Evolutionary conservation across 192 early-diverging fungal genomes (phyloP), one percentile per base, ranked within the genome.

Genomic region (Thamnidium elegans): DNA sequence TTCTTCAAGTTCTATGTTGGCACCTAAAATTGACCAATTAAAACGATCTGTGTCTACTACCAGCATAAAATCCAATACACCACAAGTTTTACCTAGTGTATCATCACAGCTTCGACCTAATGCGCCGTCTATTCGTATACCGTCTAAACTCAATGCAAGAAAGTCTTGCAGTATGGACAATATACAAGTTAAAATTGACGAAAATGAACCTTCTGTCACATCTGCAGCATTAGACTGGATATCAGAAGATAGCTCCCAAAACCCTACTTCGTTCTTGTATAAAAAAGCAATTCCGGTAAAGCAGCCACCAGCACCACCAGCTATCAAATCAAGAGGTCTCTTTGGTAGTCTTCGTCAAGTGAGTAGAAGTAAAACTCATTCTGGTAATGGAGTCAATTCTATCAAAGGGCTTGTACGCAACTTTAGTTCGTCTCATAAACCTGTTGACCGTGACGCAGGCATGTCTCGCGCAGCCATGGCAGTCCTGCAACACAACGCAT

Each of bases 381-480:
- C 50, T 11, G 36, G 36, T 13, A 20, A 42, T 43, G 36, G 34
- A 42, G 52, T 43, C 21, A 17, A 50, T 0, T 52, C 50, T 4
- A 64, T 64, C 19, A 50, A 39, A 2, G 63, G 63, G n/a, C 50
- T 64, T 39, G 50, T 64, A 14, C 31, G 63, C 14, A 64, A 51
- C 26, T 20, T 51, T 6, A 51, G 63, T 42, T 26, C 50, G 1
- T 39, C 50, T 26, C 50, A 51, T 26, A n/a, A n/a, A 11, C 23
- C 44, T n/a, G 9, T 46, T 3, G 36, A 20, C 15, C 32, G 23
- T 1, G 58, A 59, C 14, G 9, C 32, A 8, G 58, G 58, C 4
- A 64, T 64, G 63, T 64, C 63, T 13, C n/a, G 63, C 3, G 63
- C 63, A 17, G 63, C 63, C 13, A 64, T 64, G 63, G 63, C 63